Evolutionary conservation across 2,329 filamentous ascomycete genomes (phyloP).

Genomic region (Stachybotrys chlorohalonatus): DNA sequence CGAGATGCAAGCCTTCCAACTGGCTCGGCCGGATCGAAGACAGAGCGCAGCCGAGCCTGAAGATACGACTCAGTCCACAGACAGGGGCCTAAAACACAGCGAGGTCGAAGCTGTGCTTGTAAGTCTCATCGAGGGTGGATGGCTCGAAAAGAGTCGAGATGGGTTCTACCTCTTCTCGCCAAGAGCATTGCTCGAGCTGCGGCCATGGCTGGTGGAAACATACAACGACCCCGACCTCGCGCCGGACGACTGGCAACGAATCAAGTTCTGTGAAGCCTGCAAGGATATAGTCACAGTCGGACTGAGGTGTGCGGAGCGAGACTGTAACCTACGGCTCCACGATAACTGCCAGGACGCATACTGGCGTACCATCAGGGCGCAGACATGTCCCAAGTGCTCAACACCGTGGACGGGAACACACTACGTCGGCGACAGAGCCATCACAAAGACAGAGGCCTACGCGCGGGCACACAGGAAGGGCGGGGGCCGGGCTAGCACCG

Average conservation of each 20-base stretch:
- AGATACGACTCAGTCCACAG: conserved; percentile 24
- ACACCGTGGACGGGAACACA: conserved; percentile 38
- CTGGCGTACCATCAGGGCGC: conserved; percentile 56
- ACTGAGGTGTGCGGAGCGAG: conserved; percentile 60
- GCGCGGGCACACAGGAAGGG: conserved; percentile 30
- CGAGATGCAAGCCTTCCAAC: conserved; percentile 66
- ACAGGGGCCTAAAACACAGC: conserved; percentile 59
- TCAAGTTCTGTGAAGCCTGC: conserved; percentile 84
- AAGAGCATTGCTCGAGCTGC: conserved; percentile 74
- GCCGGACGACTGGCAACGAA: conserved; percentile 55
- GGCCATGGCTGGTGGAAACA: conserved; percentile 73
- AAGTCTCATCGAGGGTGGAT: conserved; percentile 67
- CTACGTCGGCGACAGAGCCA: conserved; percentile 47
- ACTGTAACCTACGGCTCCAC: conserved; percentile 66
- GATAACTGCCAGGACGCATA: conserved; percentile 66
- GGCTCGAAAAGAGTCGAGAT: conserved; percentile 66
- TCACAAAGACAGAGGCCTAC: conserved; percentile 44
- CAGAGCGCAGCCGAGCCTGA: conserved; percentile 20
- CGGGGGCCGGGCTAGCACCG: conserved; percentile 20
- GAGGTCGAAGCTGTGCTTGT: conserved; percentile 68
- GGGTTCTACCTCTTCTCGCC: conserved; percentile 71
- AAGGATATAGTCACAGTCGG: conserved; percentile 82
- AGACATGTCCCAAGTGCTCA: conserved; percentile 55
- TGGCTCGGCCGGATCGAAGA: conserved; percentile 43
- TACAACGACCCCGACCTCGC: conserved; percentile 71